Evolutionary conservation across 768 basidiomycete genomes (phyloP), one percentile per base, ranked within the genome.

Genomic region (Boletus vinaceobasis): DNA sequence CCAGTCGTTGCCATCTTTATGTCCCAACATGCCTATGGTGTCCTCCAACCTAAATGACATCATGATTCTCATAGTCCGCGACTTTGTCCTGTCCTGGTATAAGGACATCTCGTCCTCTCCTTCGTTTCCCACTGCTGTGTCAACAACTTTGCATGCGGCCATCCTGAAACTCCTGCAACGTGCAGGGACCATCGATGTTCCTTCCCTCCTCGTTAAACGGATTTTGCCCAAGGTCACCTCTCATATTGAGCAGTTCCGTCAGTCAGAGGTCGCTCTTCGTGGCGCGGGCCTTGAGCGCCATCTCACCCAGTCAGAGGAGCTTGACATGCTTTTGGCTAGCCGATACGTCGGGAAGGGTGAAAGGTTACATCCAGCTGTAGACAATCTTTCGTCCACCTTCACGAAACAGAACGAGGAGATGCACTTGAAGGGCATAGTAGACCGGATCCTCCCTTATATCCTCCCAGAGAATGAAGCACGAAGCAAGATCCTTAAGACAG

Each of bases 71-170:
- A 80, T 92, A 56, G 84, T 91, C 26, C 78, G 88, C 47, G 92
- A 94, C 74, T 98, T 97, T 68, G 85, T 99, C 19, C 73, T 86
- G 50, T 82, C 82, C 13, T 99, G 96, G 96, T 99, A 96, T 76
- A 78, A 79, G 60, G 81, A 84, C 17, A 77, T 98, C 36, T 98
- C 96, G 6, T 79, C 85, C 11, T 95, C 93, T 0, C 85, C 90
- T 5, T 83, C 92, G 4, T 98, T 99, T 68, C 94, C 96, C 19
- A 79, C 83, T 55, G 87, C 93, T 9, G 86, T 96, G 46, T 90
- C 93, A 3, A 74, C 75, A 2, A 78, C 88, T 9, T 73, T 98
- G 32, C 88, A 93, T 63, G 77, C 80, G 9, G 79, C 83, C 3
- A 62, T 92, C 38, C 75, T 81, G 52, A 76, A 81, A 21, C 60